Evolutionary conservation across 768 basidiomycete genomes (phyloP).

Genomic region (Tephrocybe sp.): DNA sequence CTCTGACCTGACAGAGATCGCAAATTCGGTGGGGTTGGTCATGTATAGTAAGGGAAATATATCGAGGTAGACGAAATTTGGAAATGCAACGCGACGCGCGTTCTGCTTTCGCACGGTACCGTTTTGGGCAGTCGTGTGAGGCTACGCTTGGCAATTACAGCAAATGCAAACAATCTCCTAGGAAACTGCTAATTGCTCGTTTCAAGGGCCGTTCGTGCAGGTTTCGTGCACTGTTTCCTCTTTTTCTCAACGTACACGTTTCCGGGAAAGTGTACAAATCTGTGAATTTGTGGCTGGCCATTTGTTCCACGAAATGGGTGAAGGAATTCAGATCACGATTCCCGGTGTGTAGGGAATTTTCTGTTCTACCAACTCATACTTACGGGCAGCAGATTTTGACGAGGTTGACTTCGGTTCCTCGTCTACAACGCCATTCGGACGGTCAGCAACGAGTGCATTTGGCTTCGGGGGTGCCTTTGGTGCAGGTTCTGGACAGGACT

Average conservation of each 20-base stretch:
- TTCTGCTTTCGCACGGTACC: constrained; percentile 35
- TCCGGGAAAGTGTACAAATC: constrained; percentile 14
- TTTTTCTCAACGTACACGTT: constrained; percentile 9
- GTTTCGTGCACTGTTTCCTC: constrained; percentile 9
- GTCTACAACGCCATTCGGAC: constrained; percentile 71
- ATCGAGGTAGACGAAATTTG: constrained; percentile 12
- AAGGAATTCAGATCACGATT: constrained; percentile 64
- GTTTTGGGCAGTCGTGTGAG: constrained; percentile 3
- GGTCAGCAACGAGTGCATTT: constrained; percentile 44
- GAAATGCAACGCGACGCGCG: constrained; percentile 53
- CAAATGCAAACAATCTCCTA: constrained; percentile 11
- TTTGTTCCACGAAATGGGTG: constrained; percentile 32
- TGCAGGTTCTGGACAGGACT: constrained; percentile 60
- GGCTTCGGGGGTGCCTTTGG: constrained; percentile 45
- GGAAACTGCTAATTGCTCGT: constrained; percentile 12
- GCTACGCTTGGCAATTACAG: constrained; percentile 11
- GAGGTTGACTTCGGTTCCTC: constrained; percentile 66
- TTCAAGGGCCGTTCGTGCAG: not conserved
- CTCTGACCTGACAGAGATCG: constrained; percentile 66
- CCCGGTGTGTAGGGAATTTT: constrained; percentile 51
- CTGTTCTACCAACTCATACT: constrained; percentile 8
- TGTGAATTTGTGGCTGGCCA: constrained; percentile 19
- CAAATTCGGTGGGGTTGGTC: constrained; percentile 58
- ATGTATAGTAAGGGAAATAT: constrained; percentile 30
- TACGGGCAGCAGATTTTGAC: constrained; percentile 61